Base-by-base conservation (phyloP, 768 basidiomycete species). In the Psilocybe azurescens region DNA sequence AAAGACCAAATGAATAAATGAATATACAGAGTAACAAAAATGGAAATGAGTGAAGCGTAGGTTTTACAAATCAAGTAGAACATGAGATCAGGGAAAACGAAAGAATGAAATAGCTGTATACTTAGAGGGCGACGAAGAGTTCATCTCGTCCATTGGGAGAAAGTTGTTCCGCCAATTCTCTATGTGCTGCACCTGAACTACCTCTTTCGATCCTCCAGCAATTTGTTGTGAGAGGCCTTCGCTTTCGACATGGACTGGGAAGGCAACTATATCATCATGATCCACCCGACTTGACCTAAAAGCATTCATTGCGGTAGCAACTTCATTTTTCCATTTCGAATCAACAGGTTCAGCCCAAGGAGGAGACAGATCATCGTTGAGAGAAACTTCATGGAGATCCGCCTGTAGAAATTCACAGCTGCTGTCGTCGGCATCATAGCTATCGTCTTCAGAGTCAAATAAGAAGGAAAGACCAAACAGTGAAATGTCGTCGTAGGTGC, bases 211-310 rank as follows among this genome's bases (percentile, higher is more conserved):
- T 58, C 38, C 38, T 8, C 38, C 38, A 39, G 14, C 38, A 16
- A 44, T 5, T 44, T 13, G n/a, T 11, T 44, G 41, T 44, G 41
- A 13, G 14, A 44, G 5, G 14, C 4, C 41, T 16, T 56, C 39
- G n/a, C 7, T 11, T 7, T 24, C 5, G 6, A 16, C 3, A 14
- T n/a, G 33, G 8, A n/a, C 32, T 3, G 32, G 46, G 20, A 48
- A 49, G 7, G 47, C 24, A 9, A 58, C 56, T n/a, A 58, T 58
- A 38, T 58, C 56, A 36, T 58, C 56, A 50, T 59, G 47, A 41
- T 52, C 39, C 20, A 16, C 49, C 16, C 29, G 33, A 47, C 58
- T 36, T 9, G 49, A 50, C 49, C 58, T 59, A 36, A 59, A 59
- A 3, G 58, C 51, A n/a, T 41, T 33, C 58, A 59, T 59, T 2